phyloP scores from a whole-genome alignment of 768 basidiomycete genomes.

The Dictyophora rubrovolvata region DNA sequence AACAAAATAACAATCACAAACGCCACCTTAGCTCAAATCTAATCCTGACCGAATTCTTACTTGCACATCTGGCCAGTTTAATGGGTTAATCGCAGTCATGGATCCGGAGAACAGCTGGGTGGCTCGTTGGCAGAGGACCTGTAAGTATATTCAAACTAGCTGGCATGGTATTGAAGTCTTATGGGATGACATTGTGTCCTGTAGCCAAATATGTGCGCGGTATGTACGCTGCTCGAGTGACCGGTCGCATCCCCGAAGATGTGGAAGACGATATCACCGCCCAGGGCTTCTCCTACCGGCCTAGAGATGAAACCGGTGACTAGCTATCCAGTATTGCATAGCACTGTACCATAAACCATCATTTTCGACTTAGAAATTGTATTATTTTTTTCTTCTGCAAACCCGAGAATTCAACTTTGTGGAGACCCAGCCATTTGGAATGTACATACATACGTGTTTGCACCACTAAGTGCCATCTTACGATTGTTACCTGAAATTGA shows the following conservation, averaged over 20 bases:
- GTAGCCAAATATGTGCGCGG: constrained; percentile 84
- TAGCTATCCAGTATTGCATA: background rate
- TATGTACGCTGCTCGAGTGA: constrained; percentile 88
- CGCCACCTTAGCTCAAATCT: constrained; percentile 69
- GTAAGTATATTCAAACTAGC: constrained; percentile 45
- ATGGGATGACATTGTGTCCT: constrained; percentile 6
- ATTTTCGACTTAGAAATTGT: no score
- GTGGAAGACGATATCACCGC: constrained; percentile 71
- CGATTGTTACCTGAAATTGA: no score
- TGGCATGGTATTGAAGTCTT: background rate
- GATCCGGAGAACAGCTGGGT: constrained; percentile 91
- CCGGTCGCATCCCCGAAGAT: constrained; percentile 76
- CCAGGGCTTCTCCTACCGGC: constrained; percentile 75
- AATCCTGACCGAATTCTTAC: constrained; percentile 70
- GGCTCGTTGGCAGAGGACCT: constrained; percentile 88
- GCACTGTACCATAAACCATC: background rate
- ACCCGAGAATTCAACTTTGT: no score
- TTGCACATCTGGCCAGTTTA: constrained; percentile 89
- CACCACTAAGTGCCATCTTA: no score
- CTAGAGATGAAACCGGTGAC: constrained; percentile 58
- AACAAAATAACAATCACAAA: no score
- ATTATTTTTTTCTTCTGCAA: no score
- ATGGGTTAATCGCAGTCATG: constrained; percentile 82
- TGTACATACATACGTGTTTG: no score
- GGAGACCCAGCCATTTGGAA: no score